Conservation (phyloP, 495 filamentous ascomycete species). For the Hypomontagnella monticulosa region DNA sequence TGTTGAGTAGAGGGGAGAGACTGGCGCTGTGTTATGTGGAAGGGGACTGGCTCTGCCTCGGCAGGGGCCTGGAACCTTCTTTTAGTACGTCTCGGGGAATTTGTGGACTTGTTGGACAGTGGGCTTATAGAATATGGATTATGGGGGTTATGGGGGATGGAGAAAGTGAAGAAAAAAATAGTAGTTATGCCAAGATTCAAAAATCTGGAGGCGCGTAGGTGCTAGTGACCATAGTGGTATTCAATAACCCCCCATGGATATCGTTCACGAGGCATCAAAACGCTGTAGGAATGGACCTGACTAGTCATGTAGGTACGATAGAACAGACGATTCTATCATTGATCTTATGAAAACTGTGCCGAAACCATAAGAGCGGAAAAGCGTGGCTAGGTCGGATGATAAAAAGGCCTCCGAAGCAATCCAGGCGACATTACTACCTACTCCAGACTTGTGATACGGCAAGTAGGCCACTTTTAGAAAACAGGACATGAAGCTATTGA, state of each 20-base stretch:
- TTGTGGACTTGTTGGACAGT: constrained; percentile 27
- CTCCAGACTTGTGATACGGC: too few species aligned
- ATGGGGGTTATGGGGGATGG: constrained; percentile 3
- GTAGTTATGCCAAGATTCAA: constrained; percentile 25
- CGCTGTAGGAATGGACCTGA: too few species aligned
- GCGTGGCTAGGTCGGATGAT: constrained; percentile 7
- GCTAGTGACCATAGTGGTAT: background rate
- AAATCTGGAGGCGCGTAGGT: constrained; percentile 1
- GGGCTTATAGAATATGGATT: constrained; percentile 36
- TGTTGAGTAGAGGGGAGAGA: constrained; percentile 51
- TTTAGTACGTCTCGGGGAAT: background rate
- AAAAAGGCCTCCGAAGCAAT: constrained; percentile 8
- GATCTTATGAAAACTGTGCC: background rate
- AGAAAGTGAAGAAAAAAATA: constrained; percentile 4
- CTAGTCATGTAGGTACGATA: constrained; percentile 4
- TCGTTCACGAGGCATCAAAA: too few species aligned
- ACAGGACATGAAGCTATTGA: too few species aligned
- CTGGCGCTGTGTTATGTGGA: constrained; percentile 10
- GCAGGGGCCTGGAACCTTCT: constrained; percentile 23
- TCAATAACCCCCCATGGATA: too few species aligned
- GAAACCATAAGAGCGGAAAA: background rate
- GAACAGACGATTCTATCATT: background rate
- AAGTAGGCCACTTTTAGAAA: too few species aligned
- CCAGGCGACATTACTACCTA: background rate
- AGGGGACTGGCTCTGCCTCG: constrained; percentile 25